Evolutionary conservation across 805 yeast species (phyloP).

Genomic region (Yamadazyma akitaensis): DNA sequence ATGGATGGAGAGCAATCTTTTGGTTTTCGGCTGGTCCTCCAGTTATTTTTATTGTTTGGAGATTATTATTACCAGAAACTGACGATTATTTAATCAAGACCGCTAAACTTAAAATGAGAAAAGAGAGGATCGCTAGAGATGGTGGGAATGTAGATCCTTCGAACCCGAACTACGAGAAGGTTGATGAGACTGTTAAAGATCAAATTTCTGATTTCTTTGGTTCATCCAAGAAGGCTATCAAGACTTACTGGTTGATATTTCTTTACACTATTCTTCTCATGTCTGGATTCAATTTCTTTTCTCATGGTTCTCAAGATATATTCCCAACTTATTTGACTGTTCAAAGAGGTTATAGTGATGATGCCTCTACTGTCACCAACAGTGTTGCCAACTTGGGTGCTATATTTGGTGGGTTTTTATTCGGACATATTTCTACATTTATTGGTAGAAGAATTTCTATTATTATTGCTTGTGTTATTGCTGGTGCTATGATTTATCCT

Average conservation of each 20-base stretch:
- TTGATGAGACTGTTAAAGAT: slow-evolving; percentile 14
- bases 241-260: slow-evolving; percentile 58
- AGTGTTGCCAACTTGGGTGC: slow-evolving; percentile 43
- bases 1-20: slow-evolving; percentile 63
- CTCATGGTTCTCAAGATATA: slow-evolving; percentile 43
- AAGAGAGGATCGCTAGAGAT: slow-evolving; percentile 5
- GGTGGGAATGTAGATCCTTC: slow-evolving; percentile 23
- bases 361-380: slow-evolving; percentile 38
- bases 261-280: slow-evolving; percentile 51
- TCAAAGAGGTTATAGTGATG: slow-evolving; percentile 29
- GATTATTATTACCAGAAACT: slow-evolving; percentile 40
- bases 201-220: slow-evolving; percentile 8
- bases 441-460: slow-evolving; percentile 36
- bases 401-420: slow-evolving; percentile 35
- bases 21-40: slow-evolving; percentile 67
- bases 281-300: slow-evolving; percentile 41
- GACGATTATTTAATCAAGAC: slow-evolving; percentile 47
- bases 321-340: slow-evolving; percentile 38
- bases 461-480: slow-evolving; percentile 29
- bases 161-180: slow-evolving; percentile 19
- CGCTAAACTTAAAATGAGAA: slow-evolving; percentile 12
- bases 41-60: slow-evolving; percentile 32
- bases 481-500: slow-evolving; percentile 41
- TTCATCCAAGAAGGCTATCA: slow-evolving; percentile 15
- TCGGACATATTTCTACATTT: slow-evolving; percentile 44